A percentile compares a stretch with the other conserved stretches of the same genome.
Evolutionary conservation across 805 yeast genomes (phyloP).

Genomic region (Danielozyma ontarioensis): DNA sequence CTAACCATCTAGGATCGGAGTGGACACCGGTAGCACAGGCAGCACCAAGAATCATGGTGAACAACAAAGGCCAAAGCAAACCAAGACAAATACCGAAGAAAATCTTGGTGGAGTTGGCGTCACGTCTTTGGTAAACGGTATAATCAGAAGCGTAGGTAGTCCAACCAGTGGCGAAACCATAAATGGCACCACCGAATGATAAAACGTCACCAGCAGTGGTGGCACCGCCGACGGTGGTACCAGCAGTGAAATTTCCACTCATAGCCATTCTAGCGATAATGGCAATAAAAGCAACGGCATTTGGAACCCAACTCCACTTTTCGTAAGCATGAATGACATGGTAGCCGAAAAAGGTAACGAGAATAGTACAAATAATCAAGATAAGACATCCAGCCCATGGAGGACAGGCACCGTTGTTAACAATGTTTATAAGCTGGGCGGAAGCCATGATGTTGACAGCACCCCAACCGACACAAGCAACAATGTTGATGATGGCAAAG

Average conservation of each 20-base stretch:
- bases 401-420: constrained; percentile 65
- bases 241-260: constrained; percentile 55
- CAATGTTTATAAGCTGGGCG: constrained; percentile 75
- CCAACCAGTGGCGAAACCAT: constrained; percentile 94
- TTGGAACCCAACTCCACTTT: constrained; percentile 87
- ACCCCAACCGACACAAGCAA: constrained; percentile 95
- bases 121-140: constrained; percentile 77
- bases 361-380: constrained; percentile 58
- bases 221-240: constrained; percentile 42
- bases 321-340: constrained; percentile 76
- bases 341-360: constrained; percentile 82
- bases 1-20: constrained; percentile 38
- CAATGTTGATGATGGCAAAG: constrained; percentile 68
- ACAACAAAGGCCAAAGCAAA: constrained; percentile 60
- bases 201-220: constrained; percentile 72
- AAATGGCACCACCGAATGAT: constrained; percentile 77
- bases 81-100: constrained; percentile 64
- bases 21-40: constrained; percentile 71
- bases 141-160: constrained; percentile 89
- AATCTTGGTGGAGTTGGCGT: constrained; percentile 52
- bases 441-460: constrained; percentile 88
- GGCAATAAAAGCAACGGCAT: constrained; percentile 63
- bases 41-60: constrained; percentile 79
- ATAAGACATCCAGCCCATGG: constrained; percentile 89
- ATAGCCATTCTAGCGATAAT: constrained; percentile 72